Evolutionary conservation across 768 basidiomycete species (phyloP), one percentile per base, ranked within the genome.

Genomic region (Suillus weaverae): DNA sequence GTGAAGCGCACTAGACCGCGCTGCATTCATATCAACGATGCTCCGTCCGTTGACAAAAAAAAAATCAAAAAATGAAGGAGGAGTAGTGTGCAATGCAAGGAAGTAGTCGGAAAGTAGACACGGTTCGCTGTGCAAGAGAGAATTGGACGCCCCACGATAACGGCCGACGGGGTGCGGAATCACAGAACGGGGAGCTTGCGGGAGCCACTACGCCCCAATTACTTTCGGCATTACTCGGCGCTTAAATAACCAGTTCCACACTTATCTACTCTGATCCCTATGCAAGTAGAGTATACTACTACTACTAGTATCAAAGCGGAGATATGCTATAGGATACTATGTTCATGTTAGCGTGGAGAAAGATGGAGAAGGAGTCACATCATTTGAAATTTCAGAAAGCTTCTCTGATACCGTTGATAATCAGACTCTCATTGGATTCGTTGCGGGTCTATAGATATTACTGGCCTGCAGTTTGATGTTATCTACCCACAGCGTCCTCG

Each of bases 161-260:
- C 57, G 57, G 57, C 57, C 57, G 57, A 59, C 39, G 39, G 39
- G 26, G 35, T 7, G 18, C 56, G 56, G 56, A 59, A 59, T 39
- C 18, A 59, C 26, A 22, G 38, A 39, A 26, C 26, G 9, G 30
- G 51, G 50, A 18, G 30, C 50, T 32, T 51, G 50, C 30, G 50
- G 50, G 30, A 53, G 51, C 38, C 57, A 59, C 38, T 16, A 30
- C 30, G 3, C 9, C 26, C 38, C 57, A 20, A 59, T 20, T 26
- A 2, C 38, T 18, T 20, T 59, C 57, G 57, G 57, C 39, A 20
- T 59, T 59, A 59, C 57, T 59, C 57, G 57, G 57, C 26, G 39
- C 39, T 59, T 41, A n/a, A 41, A 41, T 39, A 57, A 57, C 36
- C 56, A 26, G 16, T 57, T 38, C 36, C 36, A 38, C 38, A 11